Base-by-base conservation (phyloP, 2,329 filamentous ascomycete species). In the Byssochlamys sp. region DNA sequence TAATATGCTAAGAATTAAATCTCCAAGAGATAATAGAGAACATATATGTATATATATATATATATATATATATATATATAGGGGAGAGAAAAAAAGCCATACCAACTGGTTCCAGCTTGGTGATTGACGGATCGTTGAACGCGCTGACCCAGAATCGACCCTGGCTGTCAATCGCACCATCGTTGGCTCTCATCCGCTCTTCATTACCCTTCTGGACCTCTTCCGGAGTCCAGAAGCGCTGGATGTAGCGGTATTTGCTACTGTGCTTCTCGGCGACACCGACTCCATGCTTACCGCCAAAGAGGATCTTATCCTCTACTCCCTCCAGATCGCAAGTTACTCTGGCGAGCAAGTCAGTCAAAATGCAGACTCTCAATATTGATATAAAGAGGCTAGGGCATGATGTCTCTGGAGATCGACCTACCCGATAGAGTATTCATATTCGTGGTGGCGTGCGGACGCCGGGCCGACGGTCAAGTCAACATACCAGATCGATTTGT, bases 121-220 rank as follows among this genome's bases (percentile, higher is more conserved):
- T 45, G 39, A 45, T 45, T 1, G 39, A 45, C 3, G 89, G 87
- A 67, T 95, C 90, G 61, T 90, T 94, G 89, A 96, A 95, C 61
- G 83, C 83, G 6, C 90, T 90, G 4, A 91, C 79, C 88, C 90
- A 95, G 75, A 92, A 94, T 33, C 90, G 80, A 31, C 91, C 91
- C 61, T 85, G 81, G 27, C 84, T 85, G 68, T 96, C 91, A 55
- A 89, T 84, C 4, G 85, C 87, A 52, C 91, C 91, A 68, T 96
- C 91, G 69, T 96, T 96, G 72, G 80, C 81, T 56, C 87, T 78
- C 75, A 77, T 77, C 52, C 74, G 26, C 33, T 53, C 27, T 66
- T 61, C 60, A 69, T 69, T 68, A 75, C 78, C 75, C 73, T 57
- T 77, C 72, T 39, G 66, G 48, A 74, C 71, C 64, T 81, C 77